phyloP scores from a whole-genome alignment of 768 basidiomycete species.

The Gymnopilus junonius region DNA sequence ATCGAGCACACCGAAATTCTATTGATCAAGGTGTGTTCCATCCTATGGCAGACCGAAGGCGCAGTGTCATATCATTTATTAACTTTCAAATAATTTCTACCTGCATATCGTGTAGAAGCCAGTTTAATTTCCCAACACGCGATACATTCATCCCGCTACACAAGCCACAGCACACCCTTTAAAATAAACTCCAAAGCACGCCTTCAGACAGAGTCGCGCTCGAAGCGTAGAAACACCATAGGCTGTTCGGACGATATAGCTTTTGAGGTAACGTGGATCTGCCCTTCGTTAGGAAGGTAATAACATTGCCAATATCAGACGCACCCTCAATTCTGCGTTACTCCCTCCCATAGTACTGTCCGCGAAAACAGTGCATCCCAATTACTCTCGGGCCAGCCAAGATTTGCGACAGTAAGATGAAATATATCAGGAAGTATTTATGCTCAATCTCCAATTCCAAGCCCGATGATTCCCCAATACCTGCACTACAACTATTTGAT shows the following conservation, averaged over 20 bases:
- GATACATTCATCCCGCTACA: not conserved
- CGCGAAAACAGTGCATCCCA: not conserved
- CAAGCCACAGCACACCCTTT: constrained; percentile 2
- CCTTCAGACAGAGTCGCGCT: not conserved
- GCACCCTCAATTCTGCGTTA: not conserved
- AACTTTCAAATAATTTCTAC: not conserved
- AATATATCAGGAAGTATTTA: not conserved
- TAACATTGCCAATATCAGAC: not conserved
- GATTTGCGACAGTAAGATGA: not conserved
- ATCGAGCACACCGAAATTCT: constrained; percentile 4
- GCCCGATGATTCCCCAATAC: not conserved
- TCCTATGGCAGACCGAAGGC: not conserved
- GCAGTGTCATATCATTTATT: not conserved
- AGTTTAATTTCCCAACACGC: not conserved
- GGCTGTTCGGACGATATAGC: not conserved
- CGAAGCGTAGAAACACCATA: constrained; percentile 10
- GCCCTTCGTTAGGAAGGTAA: not conserved
- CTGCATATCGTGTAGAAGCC: constrained; percentile 6
- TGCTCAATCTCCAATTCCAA: not conserved
- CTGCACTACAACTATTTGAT: not conserved
- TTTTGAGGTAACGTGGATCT: not conserved
- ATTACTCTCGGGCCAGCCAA: not conserved
- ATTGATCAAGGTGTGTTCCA: constrained; percentile 10
- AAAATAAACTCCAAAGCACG: not conserved
- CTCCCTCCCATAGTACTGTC: not conserved